Percentiles rank a stretch among this genome's conserved stretches.
Evolutionary conservation across 495 filamentous ascomycete species (phyloP).

Genomic region (Choiromyces venosus): DNA sequence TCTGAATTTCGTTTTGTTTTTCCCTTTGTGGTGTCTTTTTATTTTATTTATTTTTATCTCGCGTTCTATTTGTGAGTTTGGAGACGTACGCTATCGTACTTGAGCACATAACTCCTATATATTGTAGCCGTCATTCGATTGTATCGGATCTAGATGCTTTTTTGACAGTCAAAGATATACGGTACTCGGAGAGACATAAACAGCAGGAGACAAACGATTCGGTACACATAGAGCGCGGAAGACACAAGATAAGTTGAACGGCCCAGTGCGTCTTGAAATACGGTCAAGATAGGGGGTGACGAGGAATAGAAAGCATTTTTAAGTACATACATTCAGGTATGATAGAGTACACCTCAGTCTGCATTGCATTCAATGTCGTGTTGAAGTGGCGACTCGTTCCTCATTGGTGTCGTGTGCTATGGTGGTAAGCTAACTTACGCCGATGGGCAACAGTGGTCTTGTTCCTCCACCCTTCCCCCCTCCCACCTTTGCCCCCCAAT

Average conservation of each 20-base stretch:
- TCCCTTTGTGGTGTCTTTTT: neutral
- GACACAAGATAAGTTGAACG: neutral
- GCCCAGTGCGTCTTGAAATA: neutral
- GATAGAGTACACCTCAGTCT: slow-evolving; percentile 33
- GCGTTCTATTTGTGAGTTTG: neutral
- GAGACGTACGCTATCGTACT: neutral
- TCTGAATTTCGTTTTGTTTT: neutral
- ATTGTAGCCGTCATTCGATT: slow-evolving; percentile 21
- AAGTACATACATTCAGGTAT: slow-evolving; percentile 19
- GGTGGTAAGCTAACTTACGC: slow-evolving; percentile 12
- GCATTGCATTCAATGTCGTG: slow-evolving; percentile 34
- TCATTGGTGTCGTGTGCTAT: slow-evolving; percentile 34
- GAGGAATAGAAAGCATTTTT: slow-evolving; percentile 12
- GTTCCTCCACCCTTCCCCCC: slow-evolving; percentile 14
- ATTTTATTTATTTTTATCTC: too few relatives aligned
- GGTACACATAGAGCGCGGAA: neutral
- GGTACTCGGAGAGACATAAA: neutral
- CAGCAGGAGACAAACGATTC: neutral
- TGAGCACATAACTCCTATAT: neutral
- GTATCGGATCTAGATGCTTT: slow-evolving; percentile 29
- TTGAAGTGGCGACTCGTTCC: slow-evolving; percentile 27
- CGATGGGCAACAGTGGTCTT: slow-evolving; percentile 21
- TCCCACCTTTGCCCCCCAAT: slow-evolving; percentile 15
- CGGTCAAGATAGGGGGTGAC: neutral
- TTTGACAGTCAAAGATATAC: slow-evolving; percentile 1